A percentile compares a stretch with the other conserved stretches of the same genome.
phyloP scores from a whole-genome alignment of 176 grass and related monocot genomes.

The Zizania latifolia region DNA sequence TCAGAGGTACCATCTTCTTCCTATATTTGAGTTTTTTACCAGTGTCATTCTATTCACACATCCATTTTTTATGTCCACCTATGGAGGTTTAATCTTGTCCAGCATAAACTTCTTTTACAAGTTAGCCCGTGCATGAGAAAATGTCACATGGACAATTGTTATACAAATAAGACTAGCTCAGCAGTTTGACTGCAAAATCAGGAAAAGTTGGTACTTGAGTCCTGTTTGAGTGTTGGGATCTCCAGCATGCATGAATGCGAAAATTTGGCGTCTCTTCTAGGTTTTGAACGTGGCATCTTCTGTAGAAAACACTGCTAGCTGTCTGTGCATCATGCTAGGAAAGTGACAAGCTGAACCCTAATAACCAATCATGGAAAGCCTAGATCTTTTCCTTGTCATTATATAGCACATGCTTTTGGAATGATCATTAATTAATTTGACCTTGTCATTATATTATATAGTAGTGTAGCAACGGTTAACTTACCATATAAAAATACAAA shows the following conservation, averaged over 20 bases:
- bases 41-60: neutral
- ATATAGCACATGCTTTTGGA: neutral
- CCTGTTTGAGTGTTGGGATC: neutral
- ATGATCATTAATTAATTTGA: neutral
- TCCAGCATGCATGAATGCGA: neutral
- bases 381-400: neutral
- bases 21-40: neutral
- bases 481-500: neutral
- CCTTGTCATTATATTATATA: neutral
- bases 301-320: neutral
- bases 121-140: neutral
- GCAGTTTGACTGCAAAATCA: neutral
- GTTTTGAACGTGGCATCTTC: neutral
- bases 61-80: neutral
- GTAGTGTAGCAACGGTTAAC: neutral
- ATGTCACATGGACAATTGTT: neutral
- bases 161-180: neutral
- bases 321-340: neutral
- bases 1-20: constrained; percentile 47
- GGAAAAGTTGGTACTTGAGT: neutral
- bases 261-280: neutral
- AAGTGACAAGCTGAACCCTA: neutral
- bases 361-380: neutral
- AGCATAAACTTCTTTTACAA: neutral
- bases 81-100: neutral